Conservation (phyloP, 306 rosid species). For the Cucumis hystrix region DNA sequence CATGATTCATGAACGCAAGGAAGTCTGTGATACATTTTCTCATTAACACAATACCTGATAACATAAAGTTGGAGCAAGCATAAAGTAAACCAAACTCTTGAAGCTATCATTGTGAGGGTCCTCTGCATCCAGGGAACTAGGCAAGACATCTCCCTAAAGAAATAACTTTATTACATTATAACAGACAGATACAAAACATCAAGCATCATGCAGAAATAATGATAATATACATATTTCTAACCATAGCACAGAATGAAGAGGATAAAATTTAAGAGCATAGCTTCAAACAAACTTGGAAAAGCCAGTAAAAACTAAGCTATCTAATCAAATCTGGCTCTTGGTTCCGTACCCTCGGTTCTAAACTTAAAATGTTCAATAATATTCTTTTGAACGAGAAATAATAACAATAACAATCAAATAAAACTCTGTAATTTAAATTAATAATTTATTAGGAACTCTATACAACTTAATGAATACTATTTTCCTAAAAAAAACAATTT, state of each 20-base stretch:
- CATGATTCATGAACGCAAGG: neutral
- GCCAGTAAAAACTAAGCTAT: neutral
- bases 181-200: neutral
- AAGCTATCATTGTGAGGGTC: slow-evolving; percentile 40
- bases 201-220: neutral
- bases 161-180: slow-evolving; percentile 12
- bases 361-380: neutral
- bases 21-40: neutral
- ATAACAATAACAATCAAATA: neutral
- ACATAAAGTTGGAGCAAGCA: slow-evolving; percentile 95
- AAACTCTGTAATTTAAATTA: neutral
- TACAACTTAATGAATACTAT: neutral
- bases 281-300: neutral
- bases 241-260: neutral
- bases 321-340: neutral
- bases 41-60: slow-evolving; percentile 54
- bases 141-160: slow-evolving; percentile 48
- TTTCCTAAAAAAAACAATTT: neutral
- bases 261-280: neutral
- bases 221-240: neutral
- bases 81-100: slow-evolving; percentile 70
- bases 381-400: neutral
- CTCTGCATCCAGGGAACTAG: slow-evolving; percentile 28
- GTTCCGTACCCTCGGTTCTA: neutral
- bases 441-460: neutral